Evolutionary conservation across 1,284 basidiomycete species (phyloP), one percentile per base, ranked within the genome.

Genomic region (Ustanciosporium gigantosporum): DNA sequence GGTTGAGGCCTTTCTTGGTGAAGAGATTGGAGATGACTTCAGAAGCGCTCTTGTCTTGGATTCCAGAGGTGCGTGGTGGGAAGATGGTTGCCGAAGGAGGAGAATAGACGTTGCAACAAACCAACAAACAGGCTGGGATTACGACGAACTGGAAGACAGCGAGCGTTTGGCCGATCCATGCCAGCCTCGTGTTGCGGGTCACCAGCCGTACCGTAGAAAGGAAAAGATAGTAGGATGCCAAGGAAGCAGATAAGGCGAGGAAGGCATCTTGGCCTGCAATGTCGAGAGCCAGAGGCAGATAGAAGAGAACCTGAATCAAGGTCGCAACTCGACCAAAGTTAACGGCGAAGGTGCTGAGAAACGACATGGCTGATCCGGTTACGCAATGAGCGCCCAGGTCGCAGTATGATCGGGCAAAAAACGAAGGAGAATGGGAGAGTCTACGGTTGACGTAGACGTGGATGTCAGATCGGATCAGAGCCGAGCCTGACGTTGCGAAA

Each of bases 251-350:
- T n/a, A 74, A 62, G 3, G 75, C 74, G 15, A 76, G 57, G 40
- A 77, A 77, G 4, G 71, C 70, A 39, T 77, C 74, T 27, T 68
- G 62, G n/a, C 71, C 70, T 2, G 71, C 72, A n/a, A 74, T 56
- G 51, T 77, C 75, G 42, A 77, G 68, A 2, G 75, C 60, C 15
- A 77, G 62, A 2, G 75, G 75, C 14, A 77, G 65, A 40, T 73
- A 77, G 37, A 73, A 61, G 46, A 77, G 60, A n/a, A 76, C 64
- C 53, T 77, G 75, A 9, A 76, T 45, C 32, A 74, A 61, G 21
- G 68, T 68, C 7, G 66, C 57, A 20, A 69, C 53, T 11, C 69
- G 49, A 23, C 67, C 67, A 41, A 72, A 62, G 44, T 62, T 66
- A 47, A 64, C 48, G 32, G 59, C 46, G 7, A 69, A 37, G 6